Percentiles rank a stretch among this genome's conserved stretches.
phyloP scores from a whole-genome alignment of 768 basidiomycete species.

The Boletus rubroflammeus region DNA sequence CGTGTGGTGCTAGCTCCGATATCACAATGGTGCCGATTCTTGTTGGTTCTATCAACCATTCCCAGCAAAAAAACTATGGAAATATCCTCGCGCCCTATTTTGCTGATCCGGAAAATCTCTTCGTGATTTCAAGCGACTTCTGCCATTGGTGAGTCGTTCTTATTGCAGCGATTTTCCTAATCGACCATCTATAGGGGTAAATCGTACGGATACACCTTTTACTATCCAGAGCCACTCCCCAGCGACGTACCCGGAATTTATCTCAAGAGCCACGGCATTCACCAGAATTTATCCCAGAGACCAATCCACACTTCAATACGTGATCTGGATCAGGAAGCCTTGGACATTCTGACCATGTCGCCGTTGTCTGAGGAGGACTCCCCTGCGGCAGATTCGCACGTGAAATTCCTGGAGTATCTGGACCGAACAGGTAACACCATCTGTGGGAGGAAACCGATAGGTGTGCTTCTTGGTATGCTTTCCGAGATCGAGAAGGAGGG shows the following conservation, averaged over 20 bases:
- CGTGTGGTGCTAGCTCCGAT: constrained; percentile 46
- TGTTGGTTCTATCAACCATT: constrained; percentile 70
- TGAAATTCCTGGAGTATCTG: constrained; percentile 64
- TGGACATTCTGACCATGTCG: constrained; percentile 63
- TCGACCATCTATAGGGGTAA: constrained; percentile 55
- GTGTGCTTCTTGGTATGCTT: constrained; percentile 82
- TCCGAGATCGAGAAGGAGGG: constrained; percentile 47
- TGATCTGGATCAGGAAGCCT: constrained; percentile 82
- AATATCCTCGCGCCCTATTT: constrained; percentile 77
- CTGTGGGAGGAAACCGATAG: constrained; percentile 95
- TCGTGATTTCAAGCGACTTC: constrained; percentile 93
- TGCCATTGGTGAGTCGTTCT: constrained; percentile 80
- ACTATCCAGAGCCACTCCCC: constrained; percentile 65
- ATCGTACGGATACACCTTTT: constrained; percentile 84
- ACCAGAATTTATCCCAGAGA: constrained; percentile 40
- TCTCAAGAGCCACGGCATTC: constrained; percentile 44
- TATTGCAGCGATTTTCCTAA: neutral
- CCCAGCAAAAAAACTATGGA: constrained; percentile 63
- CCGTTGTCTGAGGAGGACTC: constrained; percentile 39
- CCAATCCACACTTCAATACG: constrained; percentile 84
- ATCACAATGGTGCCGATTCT: constrained; percentile 87
- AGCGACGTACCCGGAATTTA: constrained; percentile 43
- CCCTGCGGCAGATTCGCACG: constrained; percentile 54
- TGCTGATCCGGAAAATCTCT: constrained; percentile 72
- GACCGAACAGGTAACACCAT: constrained; percentile 86